phyloP scores from a whole-genome alignment of 768 basidiomycete genomes.

The Strobilomyces confusus region DNA sequence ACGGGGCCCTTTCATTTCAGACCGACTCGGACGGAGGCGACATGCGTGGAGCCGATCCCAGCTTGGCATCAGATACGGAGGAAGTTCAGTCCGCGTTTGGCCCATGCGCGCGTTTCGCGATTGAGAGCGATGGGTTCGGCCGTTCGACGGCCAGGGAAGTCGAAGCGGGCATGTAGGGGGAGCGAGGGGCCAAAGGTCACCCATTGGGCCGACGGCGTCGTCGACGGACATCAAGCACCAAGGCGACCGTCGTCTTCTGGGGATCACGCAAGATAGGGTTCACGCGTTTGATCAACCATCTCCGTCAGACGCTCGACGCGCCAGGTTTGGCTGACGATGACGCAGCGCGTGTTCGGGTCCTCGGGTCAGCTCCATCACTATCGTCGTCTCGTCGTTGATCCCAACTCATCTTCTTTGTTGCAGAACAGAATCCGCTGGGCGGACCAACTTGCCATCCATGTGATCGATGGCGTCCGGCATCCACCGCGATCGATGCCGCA shows the following conservation, averaged over 20 bases:
- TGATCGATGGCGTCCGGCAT: conserved; percentile 7
- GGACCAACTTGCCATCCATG: not conserved
- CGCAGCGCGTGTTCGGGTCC: not conserved
- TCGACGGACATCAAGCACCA: not conserved
- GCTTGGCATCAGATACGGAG: not conserved
- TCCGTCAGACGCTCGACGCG: not conserved
- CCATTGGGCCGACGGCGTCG: not conserved
- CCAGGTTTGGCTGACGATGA: not conserved
- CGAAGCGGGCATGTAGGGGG: not conserved
- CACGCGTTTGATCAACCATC: not conserved
- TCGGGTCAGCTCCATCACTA: not conserved
- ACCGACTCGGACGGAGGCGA: not conserved
- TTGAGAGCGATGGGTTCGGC: not conserved
- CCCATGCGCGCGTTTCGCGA: not conserved
- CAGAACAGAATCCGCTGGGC: not conserved
- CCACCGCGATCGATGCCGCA: conserved; percentile 15
- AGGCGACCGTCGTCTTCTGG: not conserved
- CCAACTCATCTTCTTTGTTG: too few species aligned
- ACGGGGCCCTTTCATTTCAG: too few species aligned
- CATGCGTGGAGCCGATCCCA: not conserved
- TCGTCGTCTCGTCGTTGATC: not conserved
- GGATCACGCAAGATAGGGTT: not conserved
- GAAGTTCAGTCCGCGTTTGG: not conserved
- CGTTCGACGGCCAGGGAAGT: not conserved
- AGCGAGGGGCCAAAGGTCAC: too few species aligned